phyloP scores from a whole-genome alignment of 495 filamentous ascomycete species.

The Penicillium cosmopolitanum region DNA sequence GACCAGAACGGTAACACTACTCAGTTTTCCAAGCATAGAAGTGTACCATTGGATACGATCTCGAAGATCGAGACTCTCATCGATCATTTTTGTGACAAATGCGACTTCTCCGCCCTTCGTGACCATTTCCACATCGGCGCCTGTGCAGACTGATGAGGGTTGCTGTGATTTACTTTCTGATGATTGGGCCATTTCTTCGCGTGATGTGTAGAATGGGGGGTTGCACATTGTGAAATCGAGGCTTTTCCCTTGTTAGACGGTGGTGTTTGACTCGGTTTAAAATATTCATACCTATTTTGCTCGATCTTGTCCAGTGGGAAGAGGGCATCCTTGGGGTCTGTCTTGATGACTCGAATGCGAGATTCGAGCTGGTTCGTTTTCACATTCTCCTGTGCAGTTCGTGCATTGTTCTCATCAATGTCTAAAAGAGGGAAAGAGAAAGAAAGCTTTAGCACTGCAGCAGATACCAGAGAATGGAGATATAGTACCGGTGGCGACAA shows the following conservation, averaged over 20 bases:
- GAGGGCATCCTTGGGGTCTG: constrained; percentile 53
- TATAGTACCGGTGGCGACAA: constrained; percentile 66
- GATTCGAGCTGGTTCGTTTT: constrained; percentile 62
- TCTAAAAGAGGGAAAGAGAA: constrained; percentile 47
- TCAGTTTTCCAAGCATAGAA: constrained; percentile 84
- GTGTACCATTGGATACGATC: constrained; percentile 83
- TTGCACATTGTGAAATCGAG: constrained; percentile 95
- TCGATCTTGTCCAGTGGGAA: constrained; percentile 58
- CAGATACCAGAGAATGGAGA: background rate
- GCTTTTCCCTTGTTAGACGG: constrained; percentile 28
- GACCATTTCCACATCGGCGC: constrained; percentile 84
- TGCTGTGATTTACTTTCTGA: constrained; percentile 66
- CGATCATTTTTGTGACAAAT: constrained; percentile 75
- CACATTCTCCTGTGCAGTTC: constrained; percentile 67
- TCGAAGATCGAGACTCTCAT: constrained; percentile 66
- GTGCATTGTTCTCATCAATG: constrained; percentile 72
- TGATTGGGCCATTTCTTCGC: constrained; percentile 65
- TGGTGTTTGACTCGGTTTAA: background rate
- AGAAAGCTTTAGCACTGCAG: no score
- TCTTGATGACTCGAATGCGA: constrained; percentile 66
- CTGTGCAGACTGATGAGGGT: constrained; percentile 80
- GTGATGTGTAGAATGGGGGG: constrained; percentile 86
- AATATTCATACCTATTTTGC: constrained; percentile 46
- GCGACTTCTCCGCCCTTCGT: constrained; percentile 80
- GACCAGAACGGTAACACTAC: constrained; percentile 67